Evolutionary conservation across 169 alveolate species (phyloP).

Genomic region (Eimeria necatrix): DNA sequence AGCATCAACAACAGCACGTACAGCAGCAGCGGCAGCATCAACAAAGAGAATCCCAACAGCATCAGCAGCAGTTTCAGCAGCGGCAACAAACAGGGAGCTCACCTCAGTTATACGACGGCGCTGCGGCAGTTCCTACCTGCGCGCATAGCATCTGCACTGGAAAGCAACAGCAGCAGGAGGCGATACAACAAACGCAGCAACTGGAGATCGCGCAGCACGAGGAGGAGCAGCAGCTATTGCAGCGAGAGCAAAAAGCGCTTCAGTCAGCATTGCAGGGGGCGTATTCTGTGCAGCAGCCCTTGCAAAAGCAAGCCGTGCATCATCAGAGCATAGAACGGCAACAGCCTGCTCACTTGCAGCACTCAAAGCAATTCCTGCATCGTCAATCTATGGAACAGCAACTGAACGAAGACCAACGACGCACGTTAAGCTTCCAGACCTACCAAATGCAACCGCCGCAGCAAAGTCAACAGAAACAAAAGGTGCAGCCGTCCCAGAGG

Average conservation of each 20-base stretch:
- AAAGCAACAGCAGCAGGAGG: not conserved
- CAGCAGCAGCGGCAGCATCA: slow-evolving; percentile 2
- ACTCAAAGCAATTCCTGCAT: too few relatives aligned
- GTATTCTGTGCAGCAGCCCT: not conserved
- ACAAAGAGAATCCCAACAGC: not conserved
- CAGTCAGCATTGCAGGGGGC: slow-evolving; percentile 18
- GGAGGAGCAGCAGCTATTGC: slow-evolving; percentile 33
- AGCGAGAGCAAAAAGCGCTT: slow-evolving; percentile 32
- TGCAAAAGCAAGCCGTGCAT: slow-evolving; percentile 1
- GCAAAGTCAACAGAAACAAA: slow-evolving; percentile 5
- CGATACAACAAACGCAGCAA: not conserved
- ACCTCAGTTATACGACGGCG: not conserved
- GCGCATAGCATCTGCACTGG: not conserved
- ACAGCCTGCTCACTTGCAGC: too few relatives aligned
- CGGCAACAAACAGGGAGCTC: not conserved
- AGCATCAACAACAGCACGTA: not conserved
- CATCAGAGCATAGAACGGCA: not conserved
- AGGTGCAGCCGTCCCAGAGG: not conserved
- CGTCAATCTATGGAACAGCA: too few relatives aligned
- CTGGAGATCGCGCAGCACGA: not conserved
- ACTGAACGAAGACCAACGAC: too few relatives aligned
- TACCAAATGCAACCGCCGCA: slow-evolving; percentile 33
- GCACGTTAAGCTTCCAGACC: not conserved
- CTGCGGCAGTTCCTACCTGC: not conserved
- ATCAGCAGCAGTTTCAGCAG: slow-evolving; percentile 21